phyloP scores from a whole-genome alignment of 2,329 filamentous ascomycete species.

The Clathrospora elynae region DNA sequence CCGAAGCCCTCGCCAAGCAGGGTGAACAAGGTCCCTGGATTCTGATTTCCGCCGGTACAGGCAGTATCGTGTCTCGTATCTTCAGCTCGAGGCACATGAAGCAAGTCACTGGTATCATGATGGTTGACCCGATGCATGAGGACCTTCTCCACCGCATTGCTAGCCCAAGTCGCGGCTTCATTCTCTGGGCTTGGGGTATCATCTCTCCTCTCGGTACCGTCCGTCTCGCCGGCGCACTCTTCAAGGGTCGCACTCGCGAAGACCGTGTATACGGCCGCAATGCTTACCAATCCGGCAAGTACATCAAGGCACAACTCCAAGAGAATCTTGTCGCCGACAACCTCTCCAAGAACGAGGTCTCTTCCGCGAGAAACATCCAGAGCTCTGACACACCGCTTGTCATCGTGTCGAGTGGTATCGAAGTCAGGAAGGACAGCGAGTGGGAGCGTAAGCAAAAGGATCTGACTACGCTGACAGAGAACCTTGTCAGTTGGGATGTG shows the following conservation, averaged over 20 bases:
- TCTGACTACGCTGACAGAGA: constrained; percentile 77
- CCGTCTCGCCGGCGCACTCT: constrained; percentile 76
- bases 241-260: constrained; percentile 77
- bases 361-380: constrained; percentile 79
- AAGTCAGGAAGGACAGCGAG: constrained; percentile 66
- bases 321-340: constrained; percentile 87
- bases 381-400: constrained; percentile 74
- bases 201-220: constrained; percentile 87
- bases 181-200: constrained; percentile 83
- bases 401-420: constrained; percentile 79
- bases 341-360: constrained; percentile 81
- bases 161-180: constrained; percentile 72
- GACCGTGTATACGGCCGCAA: constrained; percentile 84
- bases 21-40: constrained; percentile 90
- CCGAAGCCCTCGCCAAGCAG: constrained; percentile 78
- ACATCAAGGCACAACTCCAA: constrained; percentile 88
- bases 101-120: constrained; percentile 76
- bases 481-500: constrained; percentile 82
- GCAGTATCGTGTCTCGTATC: constrained; percentile 86
- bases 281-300: constrained; percentile 79
- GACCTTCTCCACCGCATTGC: constrained; percentile 74
- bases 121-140: constrained; percentile 90
- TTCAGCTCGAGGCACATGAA: constrained; percentile 82
- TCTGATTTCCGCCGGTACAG: constrained; percentile 82
- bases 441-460: constrained; percentile 90